A percentile compares a stretch with the other conserved stretches of the same genome.
phyloP scores from a whole-genome alignment of 2,329 filamentous ascomycete species.

The Pseudocercospora crystallina region DNA sequence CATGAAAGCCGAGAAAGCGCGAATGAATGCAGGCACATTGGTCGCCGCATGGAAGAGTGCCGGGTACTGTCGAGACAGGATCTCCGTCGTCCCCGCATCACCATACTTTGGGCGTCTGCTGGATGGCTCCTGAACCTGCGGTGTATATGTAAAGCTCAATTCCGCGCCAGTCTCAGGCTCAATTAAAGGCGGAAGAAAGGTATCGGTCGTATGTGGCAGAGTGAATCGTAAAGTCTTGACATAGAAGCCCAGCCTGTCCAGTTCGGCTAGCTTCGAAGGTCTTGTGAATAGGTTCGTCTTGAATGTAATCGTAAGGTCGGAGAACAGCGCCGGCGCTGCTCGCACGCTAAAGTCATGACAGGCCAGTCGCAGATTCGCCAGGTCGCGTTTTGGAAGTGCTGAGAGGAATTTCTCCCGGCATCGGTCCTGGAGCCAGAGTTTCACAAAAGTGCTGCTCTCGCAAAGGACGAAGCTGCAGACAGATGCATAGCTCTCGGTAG shows the following conservation, averaged over 20 bases:
- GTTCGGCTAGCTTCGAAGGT: constrained; percentile 68
- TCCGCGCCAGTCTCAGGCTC: constrained; percentile 75
- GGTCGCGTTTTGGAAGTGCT: constrained; percentile 42
- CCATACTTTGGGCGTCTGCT: constrained; percentile 72
- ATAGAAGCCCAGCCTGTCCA: constrained; percentile 75
- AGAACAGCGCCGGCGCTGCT: constrained; percentile 68
- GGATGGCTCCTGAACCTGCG: constrained; percentile 60
- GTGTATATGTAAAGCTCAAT: constrained; percentile 77
- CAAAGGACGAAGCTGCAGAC: constrained; percentile 52
- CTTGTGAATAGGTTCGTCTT: constrained; percentile 73
- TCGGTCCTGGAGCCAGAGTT: constrained; percentile 50
- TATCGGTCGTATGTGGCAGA: constrained; percentile 73
- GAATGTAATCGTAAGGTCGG: constrained; percentile 68
- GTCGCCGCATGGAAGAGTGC: constrained; percentile 87
- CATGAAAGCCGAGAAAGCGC: constrained; percentile 66
- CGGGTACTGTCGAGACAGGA: constrained; percentile 82
- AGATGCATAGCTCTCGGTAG: constrained; percentile 46
- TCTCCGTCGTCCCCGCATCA: constrained; percentile 73
- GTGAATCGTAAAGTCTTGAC: constrained; percentile 76
- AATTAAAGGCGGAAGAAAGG: constrained; percentile 80
- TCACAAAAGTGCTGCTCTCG: constrained; percentile 49
- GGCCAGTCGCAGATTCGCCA: constrained; percentile 59
- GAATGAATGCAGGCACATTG: constrained; percentile 80
- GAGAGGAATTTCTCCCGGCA: constrained; percentile 48
- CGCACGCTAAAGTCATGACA: constrained; percentile 70